These are phyloP conservation scores for Fusarium siculi DNA, from an alignment of 2,329 filamentous ascomycete species.

Conservation along the genomic window DNA sequence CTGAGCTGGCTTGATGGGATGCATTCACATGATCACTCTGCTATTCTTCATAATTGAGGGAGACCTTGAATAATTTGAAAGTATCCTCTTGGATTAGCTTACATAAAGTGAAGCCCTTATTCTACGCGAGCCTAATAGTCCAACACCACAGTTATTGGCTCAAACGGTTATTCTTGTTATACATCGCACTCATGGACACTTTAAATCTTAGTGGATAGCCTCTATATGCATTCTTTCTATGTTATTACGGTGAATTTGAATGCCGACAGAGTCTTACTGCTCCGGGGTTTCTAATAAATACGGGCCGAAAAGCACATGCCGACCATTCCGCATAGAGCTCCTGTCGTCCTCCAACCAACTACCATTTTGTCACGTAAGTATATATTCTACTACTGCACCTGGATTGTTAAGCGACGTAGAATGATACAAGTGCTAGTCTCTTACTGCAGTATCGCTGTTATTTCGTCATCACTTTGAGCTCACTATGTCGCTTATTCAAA, in stretches of 20 bases:
- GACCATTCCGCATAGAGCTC: not conserved
- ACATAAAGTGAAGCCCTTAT: fast-evolving
- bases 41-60: not conserved
- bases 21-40: not conserved
- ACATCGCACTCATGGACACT: not conserved
- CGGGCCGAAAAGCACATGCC: not conserved
- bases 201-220: fast-evolving
- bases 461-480: not conserved
- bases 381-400: not conserved
- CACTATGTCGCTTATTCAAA: not conserved
- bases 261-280: not conserved
- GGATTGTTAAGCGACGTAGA: not conserved
- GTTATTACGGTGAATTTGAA: not conserved
- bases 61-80: fast-evolving
- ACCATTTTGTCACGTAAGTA: not conserved
- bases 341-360: not conserved
- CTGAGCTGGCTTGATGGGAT: not conserved
- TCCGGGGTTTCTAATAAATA: not conserved
- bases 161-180: not conserved
- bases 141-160: no score
- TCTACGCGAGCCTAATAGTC: not conserved
- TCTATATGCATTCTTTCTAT: not conserved
- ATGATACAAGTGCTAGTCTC: not conserved
- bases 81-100: no score
- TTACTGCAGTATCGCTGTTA: not conserved